Evolutionary conservation across 257 asterid genomes (phyloP).

Genomic region (Primulina huaijiensis): DNA sequence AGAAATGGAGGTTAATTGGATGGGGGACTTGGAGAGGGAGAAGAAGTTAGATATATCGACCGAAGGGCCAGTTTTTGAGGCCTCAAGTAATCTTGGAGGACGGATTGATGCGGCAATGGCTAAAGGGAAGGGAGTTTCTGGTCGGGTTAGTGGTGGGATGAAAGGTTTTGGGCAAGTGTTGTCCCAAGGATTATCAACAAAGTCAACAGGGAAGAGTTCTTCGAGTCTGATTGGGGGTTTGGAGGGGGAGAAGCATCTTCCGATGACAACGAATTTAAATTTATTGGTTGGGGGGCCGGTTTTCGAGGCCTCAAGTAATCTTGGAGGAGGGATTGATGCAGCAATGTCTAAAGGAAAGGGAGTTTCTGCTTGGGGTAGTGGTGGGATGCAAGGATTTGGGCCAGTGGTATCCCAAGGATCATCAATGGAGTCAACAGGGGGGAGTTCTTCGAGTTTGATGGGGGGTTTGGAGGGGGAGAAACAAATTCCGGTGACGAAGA

Average conservation of each 20-base stretch:
- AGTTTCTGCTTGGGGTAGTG: slow-evolving; percentile 31
- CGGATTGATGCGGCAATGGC: slow-evolving; percentile 40
- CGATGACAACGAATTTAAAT: too few species aligned
- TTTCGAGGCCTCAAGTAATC: slow-evolving; percentile 24
- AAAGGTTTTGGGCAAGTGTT: slow-evolving; percentile 35
- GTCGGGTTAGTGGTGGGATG: slow-evolving; percentile 29
- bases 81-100: slow-evolving; percentile 24
- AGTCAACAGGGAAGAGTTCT: slow-evolving; percentile 42
- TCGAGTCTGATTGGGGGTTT: slow-evolving; percentile 44
- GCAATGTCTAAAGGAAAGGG: slow-evolving; percentile 52
- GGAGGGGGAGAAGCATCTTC: slow-evolving; percentile 33
- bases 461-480: slow-evolving; percentile 48
- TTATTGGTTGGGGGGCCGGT: neutral
- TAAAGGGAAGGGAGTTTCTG: slow-evolving; percentile 47
- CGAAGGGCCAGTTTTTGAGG: slow-evolving; percentile 16
- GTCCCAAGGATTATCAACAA: slow-evolving; percentile 51
- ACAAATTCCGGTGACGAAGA: neutral
- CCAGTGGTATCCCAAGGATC: slow-evolving; percentile 43
- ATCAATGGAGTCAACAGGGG: slow-evolving; percentile 55
- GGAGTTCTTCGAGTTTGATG: slow-evolving; percentile 15
- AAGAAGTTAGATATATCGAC: neutral
- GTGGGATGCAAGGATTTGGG: slow-evolving; percentile 35
- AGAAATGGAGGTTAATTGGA: slow-evolving; percentile 28
- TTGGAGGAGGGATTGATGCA: slow-evolving; percentile 40
- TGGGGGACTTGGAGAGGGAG: too few species aligned